phyloP scores from a whole-genome alignment of 768 basidiomycete genomes.

The Calocera viscosa region DNA sequence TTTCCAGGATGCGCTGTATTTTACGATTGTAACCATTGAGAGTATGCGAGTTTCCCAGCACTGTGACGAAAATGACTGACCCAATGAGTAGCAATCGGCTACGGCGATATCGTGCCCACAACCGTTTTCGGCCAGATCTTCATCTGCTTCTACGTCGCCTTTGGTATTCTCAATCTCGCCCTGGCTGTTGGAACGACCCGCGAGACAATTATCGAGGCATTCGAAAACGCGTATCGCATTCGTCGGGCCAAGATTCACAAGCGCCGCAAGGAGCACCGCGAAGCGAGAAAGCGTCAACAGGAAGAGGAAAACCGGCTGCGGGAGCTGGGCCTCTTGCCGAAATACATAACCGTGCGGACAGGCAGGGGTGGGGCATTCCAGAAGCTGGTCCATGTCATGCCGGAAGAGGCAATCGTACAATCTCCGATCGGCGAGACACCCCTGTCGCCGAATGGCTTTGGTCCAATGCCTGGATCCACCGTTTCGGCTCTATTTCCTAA shows the following conservation, averaged over 20 bases:
- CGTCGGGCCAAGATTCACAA: conserved; percentile 38
- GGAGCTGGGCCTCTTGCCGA: background rate
- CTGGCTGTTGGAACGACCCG: conserved; percentile 13
- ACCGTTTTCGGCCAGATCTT: background rate
- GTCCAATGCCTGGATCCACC: background rate
- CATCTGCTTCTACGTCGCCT: conserved; percentile 17
- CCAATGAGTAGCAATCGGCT: conserved; percentile 9
- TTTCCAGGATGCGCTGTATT: conserved; percentile 69
- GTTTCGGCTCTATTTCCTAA: background rate
- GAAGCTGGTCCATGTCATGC: background rate
- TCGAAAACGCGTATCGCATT: conserved; percentile 40
- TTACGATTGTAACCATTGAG: conserved; percentile 60
- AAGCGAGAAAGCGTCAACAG: background rate
- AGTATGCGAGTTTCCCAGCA: conserved; percentile 15
- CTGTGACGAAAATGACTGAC: background rate
- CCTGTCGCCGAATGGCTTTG: background rate
- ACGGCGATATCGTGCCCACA: conserved; percentile 16
- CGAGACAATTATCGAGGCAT: conserved; percentile 12
- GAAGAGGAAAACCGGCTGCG: background rate
- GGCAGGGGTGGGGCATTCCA: background rate
- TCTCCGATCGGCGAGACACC: background rate
- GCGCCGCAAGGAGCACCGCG: background rate
- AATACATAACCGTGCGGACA: background rate
- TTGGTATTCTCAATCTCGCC: conserved; percentile 19
- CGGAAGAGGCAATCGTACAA: background rate